Evolutionary conservation across 495 filamentous ascomycete species (phyloP).

Genomic region (Penicillium ochrochloron): DNA sequence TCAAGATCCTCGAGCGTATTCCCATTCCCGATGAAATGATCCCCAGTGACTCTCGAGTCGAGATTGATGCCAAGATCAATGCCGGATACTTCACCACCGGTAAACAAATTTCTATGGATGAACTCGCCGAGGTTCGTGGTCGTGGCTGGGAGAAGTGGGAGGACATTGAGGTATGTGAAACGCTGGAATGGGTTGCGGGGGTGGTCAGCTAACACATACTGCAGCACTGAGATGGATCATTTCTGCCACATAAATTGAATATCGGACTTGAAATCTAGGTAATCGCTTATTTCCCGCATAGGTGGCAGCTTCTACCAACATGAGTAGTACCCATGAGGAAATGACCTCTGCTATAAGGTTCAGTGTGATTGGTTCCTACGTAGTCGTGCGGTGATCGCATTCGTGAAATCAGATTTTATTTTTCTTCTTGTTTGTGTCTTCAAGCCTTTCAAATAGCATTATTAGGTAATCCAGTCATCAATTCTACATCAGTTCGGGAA

Average conservation of each 20-base stretch:
- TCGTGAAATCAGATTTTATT: not conserved
- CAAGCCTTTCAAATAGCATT: not conserved
- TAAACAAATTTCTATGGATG: constrained; percentile 84
- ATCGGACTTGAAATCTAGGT: not conserved
- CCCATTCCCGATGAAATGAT: constrained; percentile 95
- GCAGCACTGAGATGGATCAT: constrained; percentile 24
- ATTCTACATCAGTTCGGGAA: not conserved
- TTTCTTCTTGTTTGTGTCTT: not conserved
- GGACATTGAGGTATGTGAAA: constrained; percentile 56
- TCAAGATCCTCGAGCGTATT: constrained; percentile 89
- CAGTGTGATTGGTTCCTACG: not conserved
- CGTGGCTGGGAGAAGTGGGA: constrained; percentile 88
- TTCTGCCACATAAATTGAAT: not conserved
- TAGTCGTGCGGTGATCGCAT: not conserved
- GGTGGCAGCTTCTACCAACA: not conserved
- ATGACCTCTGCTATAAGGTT: not conserved
- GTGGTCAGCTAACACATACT: not conserved
- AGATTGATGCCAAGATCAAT: constrained; percentile 99
- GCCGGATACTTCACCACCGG: constrained; percentile 96
- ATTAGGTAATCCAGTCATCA: not conserved
- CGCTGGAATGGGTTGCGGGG: not conserved
- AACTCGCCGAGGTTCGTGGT: constrained; percentile 82
- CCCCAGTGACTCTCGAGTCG: constrained; percentile 90
- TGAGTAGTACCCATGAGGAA: not conserved
- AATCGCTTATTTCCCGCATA: not conserved